A percentile compares a stretch with the other conserved stretches of the same genome.
Conservation (phyloP, 257 asterid genomes). For the Henckelia pumila region DNA sequence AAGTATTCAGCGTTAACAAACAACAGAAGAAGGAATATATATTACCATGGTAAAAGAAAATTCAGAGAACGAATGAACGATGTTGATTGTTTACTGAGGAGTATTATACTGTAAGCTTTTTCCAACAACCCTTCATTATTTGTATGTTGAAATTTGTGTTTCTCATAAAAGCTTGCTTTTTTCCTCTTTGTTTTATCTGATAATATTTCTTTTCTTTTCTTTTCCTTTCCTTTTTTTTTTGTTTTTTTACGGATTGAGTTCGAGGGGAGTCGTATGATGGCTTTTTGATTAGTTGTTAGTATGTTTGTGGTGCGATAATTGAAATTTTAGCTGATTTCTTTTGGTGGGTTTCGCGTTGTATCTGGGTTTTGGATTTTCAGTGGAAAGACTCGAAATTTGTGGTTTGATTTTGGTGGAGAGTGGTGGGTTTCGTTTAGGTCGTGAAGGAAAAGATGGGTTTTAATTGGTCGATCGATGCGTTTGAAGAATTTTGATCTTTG, state of each 20-base stretch:
- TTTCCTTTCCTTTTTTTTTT: no score
- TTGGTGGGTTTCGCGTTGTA: conserved; percentile 20
- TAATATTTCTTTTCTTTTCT: no score
- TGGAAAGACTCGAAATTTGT: conserved; percentile 20
- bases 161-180: not conserved
- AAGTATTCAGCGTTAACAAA: not conserved
- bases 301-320: conserved; percentile 17
- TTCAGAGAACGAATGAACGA: not conserved
- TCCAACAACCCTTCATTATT: not conserved
- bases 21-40: not conserved
- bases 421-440: conserved; percentile 24
- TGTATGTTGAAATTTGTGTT: not conserved
- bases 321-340: conserved; percentile 14
- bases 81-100: not conserved
- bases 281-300: conserved; percentile 13
- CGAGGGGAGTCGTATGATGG: not conserved
- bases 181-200: not conserved
- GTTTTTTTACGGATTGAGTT: conserved; percentile 10
- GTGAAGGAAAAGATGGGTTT: conserved; percentile 26
- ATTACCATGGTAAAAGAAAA: not conserved
- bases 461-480: conserved; percentile 34
- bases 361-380: conserved; percentile 27
- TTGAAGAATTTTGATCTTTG: conserved; percentile 37
- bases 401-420: conserved; percentile 26
- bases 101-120: not conserved